Evolutionary conservation across 1,139 yeast species (phyloP).

Genomic region (Trichomonascaceae sp.): DNA sequence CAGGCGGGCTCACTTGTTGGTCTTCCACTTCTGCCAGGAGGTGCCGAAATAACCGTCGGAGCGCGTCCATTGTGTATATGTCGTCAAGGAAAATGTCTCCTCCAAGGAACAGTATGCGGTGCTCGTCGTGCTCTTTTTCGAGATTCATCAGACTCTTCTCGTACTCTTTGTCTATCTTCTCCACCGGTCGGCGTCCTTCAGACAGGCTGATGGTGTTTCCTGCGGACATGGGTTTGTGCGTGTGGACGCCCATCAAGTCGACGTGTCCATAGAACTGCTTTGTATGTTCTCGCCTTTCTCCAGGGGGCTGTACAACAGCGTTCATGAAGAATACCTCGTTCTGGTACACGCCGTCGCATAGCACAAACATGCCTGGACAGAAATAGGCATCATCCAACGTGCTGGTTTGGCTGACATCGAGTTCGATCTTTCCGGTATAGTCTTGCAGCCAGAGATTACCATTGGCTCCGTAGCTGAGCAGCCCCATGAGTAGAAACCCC

Average conservation of each 20-base stretch:
- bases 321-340: slow-evolving; percentile 63
- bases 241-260: slow-evolving; percentile 65
- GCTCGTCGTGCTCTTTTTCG: slow-evolving; percentile 44
- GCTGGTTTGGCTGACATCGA: slow-evolving; percentile 40
- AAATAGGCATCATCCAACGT: slow-evolving; percentile 60
- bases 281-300: slow-evolving; percentile 57
- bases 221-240: neutral
- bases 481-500: slow-evolving; percentile 66
- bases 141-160: slow-evolving; percentile 40
- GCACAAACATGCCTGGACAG: slow-evolving; percentile 64
- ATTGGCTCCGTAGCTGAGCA: slow-evolving; percentile 46
- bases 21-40: slow-evolving; percentile 33
- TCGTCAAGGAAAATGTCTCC: slow-evolving; percentile 60
- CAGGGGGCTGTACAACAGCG: slow-evolving; percentile 77
- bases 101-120: slow-evolving; percentile 58
- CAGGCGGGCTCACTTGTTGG: slow-evolving; percentile 34
- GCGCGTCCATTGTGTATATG: slow-evolving; percentile 40
- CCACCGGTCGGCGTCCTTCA: slow-evolving; percentile 15
- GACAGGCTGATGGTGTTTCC: slow-evolving; percentile 19
- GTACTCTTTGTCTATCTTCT: slow-evolving; percentile 47
- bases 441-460: slow-evolving; percentile 76
- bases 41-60: slow-evolving; percentile 43
- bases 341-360: slow-evolving; percentile 73
- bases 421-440: slow-evolving; percentile 59
- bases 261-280: slow-evolving; percentile 63